Evolutionary conservation across 2,329 filamentous ascomycete species (phyloP), one percentile per base, ranked within the genome.

Genomic region (Colletotrichum lindemuthianum): DNA sequence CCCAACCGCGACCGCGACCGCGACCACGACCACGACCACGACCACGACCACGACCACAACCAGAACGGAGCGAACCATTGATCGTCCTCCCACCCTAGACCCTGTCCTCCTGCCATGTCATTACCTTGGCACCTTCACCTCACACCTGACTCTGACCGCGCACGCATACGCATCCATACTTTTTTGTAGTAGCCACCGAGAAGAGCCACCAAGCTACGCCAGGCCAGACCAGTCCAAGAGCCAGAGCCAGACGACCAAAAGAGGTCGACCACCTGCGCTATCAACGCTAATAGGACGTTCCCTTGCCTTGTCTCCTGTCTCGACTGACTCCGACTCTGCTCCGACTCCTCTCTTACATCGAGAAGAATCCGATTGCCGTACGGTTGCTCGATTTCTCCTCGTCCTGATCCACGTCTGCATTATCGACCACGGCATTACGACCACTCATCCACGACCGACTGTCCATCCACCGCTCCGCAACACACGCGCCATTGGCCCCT

Each of bases 361-460:
- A 53, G 56, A 24, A 24, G 24, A 24, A 66, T 60, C 44, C 59
- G 63, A 67, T 67, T 63, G 55, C 53, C 55, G 57, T 63, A 63
- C 45, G 13, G 36, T 43, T 9, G 36, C 40, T 61, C 66, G 66
- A 67, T 67, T 45, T 52, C 59, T 47, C 45, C 39, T 24, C 24
- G 33, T 32, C 44, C 55, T 47, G 51, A 51, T 57, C 58, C 61
- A 51, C 58, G 58, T 56, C 24, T 51, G 56, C 15, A 32, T 45
- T 15, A 11, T 11, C 10, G 4, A 8, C 43, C 8, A 10, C n/a
- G 16, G 24, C 43, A 40, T 40, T 13, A 9, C 37, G 13, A 13
- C 9, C 13, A 40, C 9, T 40, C 37, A 49, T 50, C 49, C 60
- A 54, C 55, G 56, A 49, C 16, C 56, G 53, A 13, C 13, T 32